Evolutionary conservation across 164 flowering plant genomes (phyloP), one percentile per base, ranked within the genome.

Genomic region (Chloranthus sessilifolius): DNA sequence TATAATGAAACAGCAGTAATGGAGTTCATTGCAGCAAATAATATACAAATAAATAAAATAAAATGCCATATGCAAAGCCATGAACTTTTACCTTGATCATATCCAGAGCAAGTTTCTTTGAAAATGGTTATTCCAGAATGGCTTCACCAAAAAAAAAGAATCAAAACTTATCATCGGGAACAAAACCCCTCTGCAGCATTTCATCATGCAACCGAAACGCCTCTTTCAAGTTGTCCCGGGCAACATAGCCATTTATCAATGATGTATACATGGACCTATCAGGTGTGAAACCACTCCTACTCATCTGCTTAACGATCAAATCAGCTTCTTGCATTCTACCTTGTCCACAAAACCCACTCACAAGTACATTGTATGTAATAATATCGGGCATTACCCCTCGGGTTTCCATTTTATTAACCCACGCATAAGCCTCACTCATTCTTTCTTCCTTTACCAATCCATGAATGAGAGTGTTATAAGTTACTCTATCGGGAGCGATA

Each of bases 181-280:
- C 69, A 44, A 90, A 80, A 31, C 95, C 95, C 64, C 60, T 82
- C 51, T 62, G 81, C 43, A 87, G 74, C 97, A 90, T 90, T 70
- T 82, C 82, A 72, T 87, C 91, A 71, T 90, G 97, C 58, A 77
- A 68, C 27, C 80, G 75, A 62, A 90, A 90, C 47, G 97, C 94
- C 59, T 77, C 87, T 65, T 77, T 82, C 66, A 82, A 35, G 68
- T 82, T 81, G 48, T 82, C 75, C 54, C 63, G 70, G 34, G 76
- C 58, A 29, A 83, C 81, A 69, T 88, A 68, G 21, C 88, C 98
- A 66, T 85, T 77, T 42, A 90, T 81, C 68, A 90, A 59, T 39
- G 84, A 68, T 23, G 79, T 76, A 44, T 76, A 90, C 2, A 95
- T 81, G 15, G 68, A 59, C 61, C 69, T 74, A 67, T 87, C 98